phyloP scores from a whole-genome alignment of 192 early-diverging fungal species.

The Backusella tarrabulga region DNA sequence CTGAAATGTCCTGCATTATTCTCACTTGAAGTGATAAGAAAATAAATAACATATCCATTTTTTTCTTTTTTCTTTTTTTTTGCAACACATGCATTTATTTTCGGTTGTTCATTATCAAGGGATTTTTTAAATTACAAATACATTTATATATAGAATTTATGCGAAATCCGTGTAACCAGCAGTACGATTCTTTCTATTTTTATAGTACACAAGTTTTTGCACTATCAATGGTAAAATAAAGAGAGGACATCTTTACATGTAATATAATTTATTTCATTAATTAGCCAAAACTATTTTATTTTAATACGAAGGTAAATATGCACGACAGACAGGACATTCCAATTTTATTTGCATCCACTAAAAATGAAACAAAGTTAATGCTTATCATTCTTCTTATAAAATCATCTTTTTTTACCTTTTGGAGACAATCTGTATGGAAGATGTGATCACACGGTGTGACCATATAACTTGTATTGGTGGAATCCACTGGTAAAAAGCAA shows the following conservation, averaged over 20 bases:
- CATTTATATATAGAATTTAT: no score
- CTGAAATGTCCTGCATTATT: neutral
- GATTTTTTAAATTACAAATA: no score
- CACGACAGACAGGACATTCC: constrained; percentile 69
- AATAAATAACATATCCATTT: no score
- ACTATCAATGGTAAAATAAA: no score
- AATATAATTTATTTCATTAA: no score
- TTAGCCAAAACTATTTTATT: neutral
- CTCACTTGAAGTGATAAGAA: neutral
- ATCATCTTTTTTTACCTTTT: constrained; percentile 36
- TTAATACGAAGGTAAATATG: constrained; percentile 58
- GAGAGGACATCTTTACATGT: no score
- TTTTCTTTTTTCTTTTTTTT: no score
- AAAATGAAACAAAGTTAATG: neutral
- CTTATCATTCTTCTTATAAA: neutral
- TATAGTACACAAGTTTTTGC: no score
- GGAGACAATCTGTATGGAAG: constrained; percentile 77
- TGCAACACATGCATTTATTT: no score
- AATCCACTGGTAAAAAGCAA: constrained; percentile 56
- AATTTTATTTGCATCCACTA: constrained; percentile 81
- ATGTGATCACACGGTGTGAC: constrained; percentile 79
- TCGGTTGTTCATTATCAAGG: no score
- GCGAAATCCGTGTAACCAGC: no score
- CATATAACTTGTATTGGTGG: constrained; percentile 55
- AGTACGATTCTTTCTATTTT: no score